These are phyloP conservation scores for Dinochytrium kinnereticum DNA, from an alignment of 371 early-diverging fungal genomes.

Conservation along the genomic window DNA sequence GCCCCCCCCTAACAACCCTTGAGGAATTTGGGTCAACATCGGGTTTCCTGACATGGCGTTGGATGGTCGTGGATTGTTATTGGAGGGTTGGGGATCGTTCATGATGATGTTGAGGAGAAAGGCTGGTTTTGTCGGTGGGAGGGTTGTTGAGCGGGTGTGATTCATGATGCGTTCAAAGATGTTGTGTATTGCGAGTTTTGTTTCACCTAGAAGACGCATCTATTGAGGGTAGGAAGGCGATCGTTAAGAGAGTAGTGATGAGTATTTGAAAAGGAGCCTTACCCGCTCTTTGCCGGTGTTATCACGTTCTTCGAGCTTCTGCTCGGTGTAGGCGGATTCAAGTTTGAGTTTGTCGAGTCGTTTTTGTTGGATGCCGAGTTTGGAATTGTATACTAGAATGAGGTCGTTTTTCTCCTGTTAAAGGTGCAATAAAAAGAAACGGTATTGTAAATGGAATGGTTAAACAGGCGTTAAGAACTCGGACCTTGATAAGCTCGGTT, in stretches of 20 bases:
- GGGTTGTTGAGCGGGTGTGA: slow-evolving; percentile 14
- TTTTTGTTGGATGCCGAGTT: slow-evolving; percentile 60
- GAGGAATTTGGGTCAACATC: neutral
- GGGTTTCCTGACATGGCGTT: neutral
- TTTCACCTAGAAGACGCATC: slow-evolving; percentile 57
- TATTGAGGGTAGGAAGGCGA: slow-evolving; percentile 18
- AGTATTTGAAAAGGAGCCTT: slow-evolving; percentile 18
- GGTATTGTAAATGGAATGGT: no score
- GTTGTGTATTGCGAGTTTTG: slow-evolving; percentile 63
- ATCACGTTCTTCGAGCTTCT: slow-evolving; percentile 53
- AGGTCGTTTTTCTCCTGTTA: slow-evolving; percentile 57
- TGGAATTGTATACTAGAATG: slow-evolving; percentile 60
- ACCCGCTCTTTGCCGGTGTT: slow-evolving; percentile 57
- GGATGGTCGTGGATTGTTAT: slow-evolving; percentile 1
- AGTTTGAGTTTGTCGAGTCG: slow-evolving; percentile 54
- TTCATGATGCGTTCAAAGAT: slow-evolving; percentile 50
- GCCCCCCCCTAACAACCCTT: no score
- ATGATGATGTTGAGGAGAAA: neutral
- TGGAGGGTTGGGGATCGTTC: neutral
- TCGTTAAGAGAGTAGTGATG: neutral
- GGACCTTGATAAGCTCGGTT: slow-evolving; percentile 49
- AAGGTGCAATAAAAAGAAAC: neutral
- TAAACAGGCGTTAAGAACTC: neutral
- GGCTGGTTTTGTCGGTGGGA: neutral
- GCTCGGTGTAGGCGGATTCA: slow-evolving; percentile 53